Percentiles rank a stretch among this genome's conserved stretches.
Conservation (phyloP, 225 moss, liverwort and hornwort genomes). For the Pseudisothecium myosuroides region DNA sequence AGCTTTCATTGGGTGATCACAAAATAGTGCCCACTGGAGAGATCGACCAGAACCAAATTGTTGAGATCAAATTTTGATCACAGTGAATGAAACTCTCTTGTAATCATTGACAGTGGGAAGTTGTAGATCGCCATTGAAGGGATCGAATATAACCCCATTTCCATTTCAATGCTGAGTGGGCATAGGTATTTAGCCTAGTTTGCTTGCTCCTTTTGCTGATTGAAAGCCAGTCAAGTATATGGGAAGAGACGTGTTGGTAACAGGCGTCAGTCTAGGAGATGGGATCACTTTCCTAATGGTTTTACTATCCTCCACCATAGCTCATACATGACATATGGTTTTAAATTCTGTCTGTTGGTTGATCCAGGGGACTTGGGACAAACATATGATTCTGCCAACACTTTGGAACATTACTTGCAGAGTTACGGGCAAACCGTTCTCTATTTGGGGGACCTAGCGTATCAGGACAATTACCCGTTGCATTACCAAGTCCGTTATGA, state of each 20-base stretch:
- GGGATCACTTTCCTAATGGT: neutral
- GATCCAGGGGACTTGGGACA: conserved; percentile 83
- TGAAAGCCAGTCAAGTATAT: neutral
- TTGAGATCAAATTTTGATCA: neutral
- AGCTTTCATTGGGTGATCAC: neutral
- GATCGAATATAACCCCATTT: neutral
- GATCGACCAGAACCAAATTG: neutral
- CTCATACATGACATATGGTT: neutral
- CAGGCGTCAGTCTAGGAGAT: neutral
- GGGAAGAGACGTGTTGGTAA: neutral
- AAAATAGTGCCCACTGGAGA: neutral
- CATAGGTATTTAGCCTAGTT: neutral
- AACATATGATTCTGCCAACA: conserved; percentile 54
- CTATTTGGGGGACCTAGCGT: conserved; percentile 68
- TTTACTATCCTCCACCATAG: neutral
- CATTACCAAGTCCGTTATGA: conserved; percentile 67
- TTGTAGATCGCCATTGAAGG: neutral
- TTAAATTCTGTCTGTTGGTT: neutral
- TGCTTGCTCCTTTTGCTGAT: neutral
- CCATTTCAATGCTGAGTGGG: neutral
- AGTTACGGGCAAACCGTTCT: conserved; percentile 57
- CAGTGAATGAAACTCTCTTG: neutral
- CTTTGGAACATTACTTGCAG: conserved; percentile 72
- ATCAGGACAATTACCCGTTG: conserved; percentile 65
- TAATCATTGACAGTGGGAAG: neutral